phyloP scores from a whole-genome alignment of 192 early-diverging fungal species.

The Backusella liffmaniae region DNA sequence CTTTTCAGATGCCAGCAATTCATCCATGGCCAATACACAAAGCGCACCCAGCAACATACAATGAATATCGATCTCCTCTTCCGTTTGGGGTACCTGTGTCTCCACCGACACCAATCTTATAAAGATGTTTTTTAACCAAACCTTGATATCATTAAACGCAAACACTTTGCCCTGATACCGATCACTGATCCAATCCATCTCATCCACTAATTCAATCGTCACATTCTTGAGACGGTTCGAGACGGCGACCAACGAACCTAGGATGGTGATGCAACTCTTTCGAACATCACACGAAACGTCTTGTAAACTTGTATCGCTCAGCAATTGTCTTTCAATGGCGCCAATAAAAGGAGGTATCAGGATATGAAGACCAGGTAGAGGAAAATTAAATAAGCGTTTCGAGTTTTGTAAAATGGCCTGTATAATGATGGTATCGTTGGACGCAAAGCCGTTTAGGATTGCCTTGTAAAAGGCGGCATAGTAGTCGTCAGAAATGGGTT shows the following conservation, averaged over 20 bases:
- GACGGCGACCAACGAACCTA: conserved; percentile 40
- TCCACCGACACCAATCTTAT: conserved; percentile 27
- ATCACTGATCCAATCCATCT: not conserved
- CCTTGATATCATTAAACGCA: conserved; percentile 28
- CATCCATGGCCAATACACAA: conserved; percentile 33
- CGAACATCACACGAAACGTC: conserved; percentile 39
- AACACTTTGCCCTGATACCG: not conserved
- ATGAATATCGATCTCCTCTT: conserved; percentile 35
- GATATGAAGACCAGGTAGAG: conserved; percentile 66
- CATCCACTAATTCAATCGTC: not conserved
- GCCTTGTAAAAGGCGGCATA: conserved; percentile 71
- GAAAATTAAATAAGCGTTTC: conserved; percentile 61
- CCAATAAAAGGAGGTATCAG: conserved; percentile 64
- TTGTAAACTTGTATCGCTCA: conserved; percentile 33
- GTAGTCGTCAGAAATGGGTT: conserved; percentile 52
- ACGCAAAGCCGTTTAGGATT: conserved; percentile 59
- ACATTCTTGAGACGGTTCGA: conserved; percentile 32
- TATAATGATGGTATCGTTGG: conserved; percentile 57
- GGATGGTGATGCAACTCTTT: conserved; percentile 46
- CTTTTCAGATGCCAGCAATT: conserved; percentile 29
- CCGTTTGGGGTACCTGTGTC: not conserved
- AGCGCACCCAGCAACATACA: conserved; percentile 41
- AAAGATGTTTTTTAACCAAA: conserved; percentile 33
- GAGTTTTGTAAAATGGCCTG: conserved; percentile 69
- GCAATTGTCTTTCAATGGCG: conserved; percentile 60